Base-by-base conservation (phyloP, 1,284 basidiomycete species). In the Stereum hirsutum region DNA sequence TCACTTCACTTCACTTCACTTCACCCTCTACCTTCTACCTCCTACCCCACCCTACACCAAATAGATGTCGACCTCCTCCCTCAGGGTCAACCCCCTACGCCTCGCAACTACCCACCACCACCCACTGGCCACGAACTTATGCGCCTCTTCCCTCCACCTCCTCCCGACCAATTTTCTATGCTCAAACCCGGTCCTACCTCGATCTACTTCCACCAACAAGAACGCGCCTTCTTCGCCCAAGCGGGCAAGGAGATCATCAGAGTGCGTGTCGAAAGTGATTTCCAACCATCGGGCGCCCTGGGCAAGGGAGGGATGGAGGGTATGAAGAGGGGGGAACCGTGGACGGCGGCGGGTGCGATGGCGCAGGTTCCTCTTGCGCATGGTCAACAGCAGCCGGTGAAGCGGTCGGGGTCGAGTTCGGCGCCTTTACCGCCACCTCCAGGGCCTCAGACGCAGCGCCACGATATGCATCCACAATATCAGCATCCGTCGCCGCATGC, bases 101-200 rank as follows among this genome's bases (percentile, higher is more conserved):
- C 48, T 1, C 42, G 49, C 12, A 50, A 47, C 20, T 82, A 77
- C 55, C 83, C 83, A 19, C 72, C 79, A 0, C 83, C 83, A 1
- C 79, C 80, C 4, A 84, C 81, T 0, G 83, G 83, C 2, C 83
- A 87, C 52, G 81, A 87, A 50, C 70, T 87, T 51, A 87, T 87
- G 83, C 78, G 79, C 8, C 72, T 87, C 63, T 86, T 86, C 56
- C 83, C 83, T 1, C 71, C 82, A 65, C 76, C 6, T 69, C 79
- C 79, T 6, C 81, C 81, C 3, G 66, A 72, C 39, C 68, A 56
- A 41, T 70, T 70, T 40, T 65, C 68, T 24, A 60, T 73, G 50
- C 65, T 73, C 58, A 64, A 72, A 46, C 65, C 70, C 2, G 75
- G 75, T 1, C 73, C 81, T 1, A 85, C 83, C 0, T 78, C 74